phyloP scores from a whole-genome alignment of 83 land plant genomes.

The Picea abies region DNA sequence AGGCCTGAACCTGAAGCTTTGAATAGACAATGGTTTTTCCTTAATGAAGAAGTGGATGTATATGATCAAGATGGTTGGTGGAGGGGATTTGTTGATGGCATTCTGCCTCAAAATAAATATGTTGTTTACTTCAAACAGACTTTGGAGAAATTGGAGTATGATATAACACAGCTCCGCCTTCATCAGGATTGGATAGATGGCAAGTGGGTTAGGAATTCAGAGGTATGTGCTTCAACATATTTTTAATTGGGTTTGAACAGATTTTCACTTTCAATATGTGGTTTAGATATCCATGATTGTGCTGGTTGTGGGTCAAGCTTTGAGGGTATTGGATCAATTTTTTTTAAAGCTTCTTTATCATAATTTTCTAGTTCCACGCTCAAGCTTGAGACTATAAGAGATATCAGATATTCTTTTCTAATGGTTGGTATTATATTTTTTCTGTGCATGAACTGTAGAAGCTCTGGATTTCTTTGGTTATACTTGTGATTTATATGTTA shows the following conservation, averaged over 20 bases:
- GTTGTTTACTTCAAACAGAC: not conserved
- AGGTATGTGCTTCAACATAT: not conserved
- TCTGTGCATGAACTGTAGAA: not conserved
- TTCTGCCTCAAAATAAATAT: not conserved
- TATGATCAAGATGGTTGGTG: slow-evolving; percentile 5
- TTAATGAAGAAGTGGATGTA: slow-evolving; percentile 1
- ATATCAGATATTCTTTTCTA: not conserved
- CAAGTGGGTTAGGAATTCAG: no score
- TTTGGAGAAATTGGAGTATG: not conserved
- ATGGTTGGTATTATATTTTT: not conserved
- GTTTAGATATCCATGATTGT: not conserved
- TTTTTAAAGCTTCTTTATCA: not conserved
- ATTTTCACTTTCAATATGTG: not conserved
- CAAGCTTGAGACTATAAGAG: no score
- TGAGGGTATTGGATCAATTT: not conserved
- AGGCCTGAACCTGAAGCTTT: not conserved
- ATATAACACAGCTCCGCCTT: no score
- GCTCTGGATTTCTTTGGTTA: not conserved
- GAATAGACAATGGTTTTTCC: not conserved
- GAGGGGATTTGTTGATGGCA: not conserved
- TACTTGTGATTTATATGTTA: not conserved
- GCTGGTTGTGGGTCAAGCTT: no score
- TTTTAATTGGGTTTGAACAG: not conserved
- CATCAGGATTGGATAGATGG: no score
- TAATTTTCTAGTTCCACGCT: no score